Conservation (phyloP, 2,329 filamentous ascomycete species). For the Aspergillus terreus region DNA sequence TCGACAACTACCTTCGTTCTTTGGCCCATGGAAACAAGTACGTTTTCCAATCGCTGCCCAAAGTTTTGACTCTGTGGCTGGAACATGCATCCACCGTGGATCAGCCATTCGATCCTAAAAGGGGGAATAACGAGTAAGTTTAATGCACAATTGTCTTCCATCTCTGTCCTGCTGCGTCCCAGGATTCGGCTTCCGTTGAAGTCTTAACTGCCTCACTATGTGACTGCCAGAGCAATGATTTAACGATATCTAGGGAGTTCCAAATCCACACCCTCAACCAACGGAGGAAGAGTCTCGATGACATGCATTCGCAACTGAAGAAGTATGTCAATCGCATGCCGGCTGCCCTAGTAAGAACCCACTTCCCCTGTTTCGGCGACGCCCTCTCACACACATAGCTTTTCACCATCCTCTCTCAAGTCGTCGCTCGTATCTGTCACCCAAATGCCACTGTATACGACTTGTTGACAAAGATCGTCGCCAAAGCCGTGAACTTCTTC, state of each 20-base stretch:
- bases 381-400: conserved; percentile 32
- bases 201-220: no score
- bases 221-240: not conserved
- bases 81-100: conserved; percentile 78
- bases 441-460: conserved; percentile 73
- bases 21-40: conserved; percentile 90
- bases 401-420: conserved; percentile 73
- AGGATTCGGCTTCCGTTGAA: no score
- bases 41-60: conserved; percentile 88
- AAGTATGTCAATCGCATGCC: conserved; percentile 65
- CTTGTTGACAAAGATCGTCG: conserved; percentile 72
- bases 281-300: conserved; percentile 62
- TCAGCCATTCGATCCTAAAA: conserved; percentile 52
- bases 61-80: conserved; percentile 89
- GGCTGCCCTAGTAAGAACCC: conserved; percentile 38
- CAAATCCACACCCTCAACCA: conserved; percentile 45
- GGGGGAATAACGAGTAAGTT: conserved; percentile 44
- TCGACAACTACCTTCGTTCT: conserved; percentile 89
- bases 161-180: not conserved
- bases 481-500: conserved; percentile 80
- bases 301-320: conserved; percentile 69
- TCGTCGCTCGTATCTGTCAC: conserved; percentile 94
- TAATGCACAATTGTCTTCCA: not conserved
- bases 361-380: not conserved
- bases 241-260: conserved; percentile 36